A percentile compares a stretch with the other conserved stretches of the same genome.
Evolutionary conservation across 768 basidiomycete genomes (phyloP).

Genomic region (Tulasnella sp.): DNA sequence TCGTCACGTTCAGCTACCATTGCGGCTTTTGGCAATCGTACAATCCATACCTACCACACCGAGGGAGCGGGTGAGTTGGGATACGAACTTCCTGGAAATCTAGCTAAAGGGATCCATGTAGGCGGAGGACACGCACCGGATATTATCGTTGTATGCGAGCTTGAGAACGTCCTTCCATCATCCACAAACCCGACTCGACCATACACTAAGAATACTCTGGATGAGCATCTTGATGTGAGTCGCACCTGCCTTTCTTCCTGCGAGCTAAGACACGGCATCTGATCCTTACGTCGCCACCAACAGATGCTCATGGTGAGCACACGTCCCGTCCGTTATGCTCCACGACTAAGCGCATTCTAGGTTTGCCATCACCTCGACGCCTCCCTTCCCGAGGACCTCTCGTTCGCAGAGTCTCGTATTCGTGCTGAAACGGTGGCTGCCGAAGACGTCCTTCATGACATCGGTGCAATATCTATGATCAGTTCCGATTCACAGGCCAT

Average conservation of each 20-base stretch:
- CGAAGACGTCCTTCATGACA: slow-evolving; percentile 88
- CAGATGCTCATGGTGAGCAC: slow-evolving; percentile 99
- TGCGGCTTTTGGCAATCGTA: slow-evolving; percentile 73
- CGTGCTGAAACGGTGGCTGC: slow-evolving; percentile 94
- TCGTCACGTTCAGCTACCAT: slow-evolving; percentile 53
- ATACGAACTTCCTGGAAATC: not conserved
- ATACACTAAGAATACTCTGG: slow-evolving; percentile 79
- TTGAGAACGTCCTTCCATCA: slow-evolving; percentile 79
- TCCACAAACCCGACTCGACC: slow-evolving; percentile 97
- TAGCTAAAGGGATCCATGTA: slow-evolving; percentile 22
- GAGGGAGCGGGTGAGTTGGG: slow-evolving; percentile 68
- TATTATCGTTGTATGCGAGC: slow-evolving; percentile 92
- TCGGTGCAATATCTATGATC: slow-evolving; percentile 92
- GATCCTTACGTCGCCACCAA: not conserved
- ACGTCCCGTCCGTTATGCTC: not conserved
- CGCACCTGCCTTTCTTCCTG: not conserved
- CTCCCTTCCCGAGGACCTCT: slow-evolving; percentile 82
- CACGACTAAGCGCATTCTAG: not conserved
- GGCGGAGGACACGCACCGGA: slow-evolving; percentile 96
- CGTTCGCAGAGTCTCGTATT: slow-evolving; percentile 95
- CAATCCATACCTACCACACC: slow-evolving; percentile 94
- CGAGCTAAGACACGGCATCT: not conserved
- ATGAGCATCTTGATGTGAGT: slow-evolving; percentile 91
- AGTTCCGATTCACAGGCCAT: slow-evolving; percentile 96
- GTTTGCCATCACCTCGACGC: slow-evolving; percentile 96